Evolutionary conservation across 805 yeast genomes (phyloP), one percentile per base, ranked within the genome.

Genomic region (Pichia occidentalis): DNA sequence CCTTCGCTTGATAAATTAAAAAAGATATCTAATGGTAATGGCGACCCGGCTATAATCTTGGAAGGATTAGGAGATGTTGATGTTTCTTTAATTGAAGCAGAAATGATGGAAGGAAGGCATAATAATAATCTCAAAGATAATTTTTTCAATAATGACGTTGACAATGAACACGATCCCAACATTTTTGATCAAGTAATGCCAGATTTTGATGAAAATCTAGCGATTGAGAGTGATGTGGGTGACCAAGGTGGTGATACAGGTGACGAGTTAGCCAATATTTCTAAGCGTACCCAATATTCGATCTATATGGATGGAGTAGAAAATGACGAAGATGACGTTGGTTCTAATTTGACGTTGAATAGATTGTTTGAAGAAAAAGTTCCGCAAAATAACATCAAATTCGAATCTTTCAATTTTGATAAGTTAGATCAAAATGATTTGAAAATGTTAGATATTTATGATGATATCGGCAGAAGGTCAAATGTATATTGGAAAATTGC

Each of bases 391-490:
- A 55, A 50, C 14, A 27, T 11, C 30, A 23, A 10, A 9, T 23
- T 12, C 30, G 5, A 27, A 7, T 27, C 30, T 10, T 13, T 18
- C 9, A n/a, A 22, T 29, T 22, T n/a, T 23, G 34, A 36, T 10
- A 29, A 23, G 12, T 20, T 22, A 16, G 30, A 11, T 5, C 63
- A 67, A 19, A 58, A 66, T 37, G 76, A 72, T 43, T 53, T 60
- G 22, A 73, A 71, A 42, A 57, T 72, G 33, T 66, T 74, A 73
- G 81, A 87, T 3, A 82, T 85, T 54, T 86, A 86, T 58, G 95
- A 87, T 54, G 77, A 68, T 23, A 82, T 77, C 54, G 88, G 97
- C 96, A 73, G 94, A 21, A 97, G 97, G 7, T 83, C 90, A 11
- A 8, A 20, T 14, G 90, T 85, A 47, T 94, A 85, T 60, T 90